Base-by-base conservation (phyloP, 2,329 filamentous ascomycete species). In the Xylariaceae sp. region DNA sequence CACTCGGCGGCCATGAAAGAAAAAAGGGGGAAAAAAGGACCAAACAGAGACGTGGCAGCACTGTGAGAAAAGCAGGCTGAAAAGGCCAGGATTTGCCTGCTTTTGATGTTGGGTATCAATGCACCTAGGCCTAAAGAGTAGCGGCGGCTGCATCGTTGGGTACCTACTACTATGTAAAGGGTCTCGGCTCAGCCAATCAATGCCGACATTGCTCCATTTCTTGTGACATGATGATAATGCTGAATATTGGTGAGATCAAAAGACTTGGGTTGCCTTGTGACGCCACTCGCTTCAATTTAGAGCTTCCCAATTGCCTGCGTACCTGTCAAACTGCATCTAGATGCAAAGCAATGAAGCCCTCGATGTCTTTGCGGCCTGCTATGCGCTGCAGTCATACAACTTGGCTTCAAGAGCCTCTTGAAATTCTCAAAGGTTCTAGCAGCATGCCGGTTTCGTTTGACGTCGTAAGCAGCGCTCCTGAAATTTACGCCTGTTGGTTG, bases 21-120 rank as follows among this genome's bases (percentile, higher is more conserved):
- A 50, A 53, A 46, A 41, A 52, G 44, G 56, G 43, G 29, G 10
- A 29, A 29, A 29, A 37, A 37, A 16, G 32, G 14, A 37, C 32
- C 32, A 37, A 37, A 37, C 32, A 37, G 32, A 45, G 48, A 62
- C 56, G 62, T 59, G 61, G 64, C 61, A 63, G 57, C 60, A 54
- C 61, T 49, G 51, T 52, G 48, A 47, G 52, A 40, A 54, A 56
- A 61, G 57, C 41, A 50, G 19, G 29, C 46, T 50, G 52, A 55
- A 57, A 56, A 57, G 37, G 44, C 44, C 42, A 46, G 23, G 52
- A 50, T 59, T 54, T 63, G 60, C 61, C 61, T 63, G 64, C 61
- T 61, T 60, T 63, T 49, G 56, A 66, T 55, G 71, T 79, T 75
- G 76, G 77, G 77, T 75, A 77, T 70, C 73, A 72, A 79, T 76